Evolutionary conservation across 257 asterid species (phyloP).

Genomic region (Thymus mandschuricus): DNA sequence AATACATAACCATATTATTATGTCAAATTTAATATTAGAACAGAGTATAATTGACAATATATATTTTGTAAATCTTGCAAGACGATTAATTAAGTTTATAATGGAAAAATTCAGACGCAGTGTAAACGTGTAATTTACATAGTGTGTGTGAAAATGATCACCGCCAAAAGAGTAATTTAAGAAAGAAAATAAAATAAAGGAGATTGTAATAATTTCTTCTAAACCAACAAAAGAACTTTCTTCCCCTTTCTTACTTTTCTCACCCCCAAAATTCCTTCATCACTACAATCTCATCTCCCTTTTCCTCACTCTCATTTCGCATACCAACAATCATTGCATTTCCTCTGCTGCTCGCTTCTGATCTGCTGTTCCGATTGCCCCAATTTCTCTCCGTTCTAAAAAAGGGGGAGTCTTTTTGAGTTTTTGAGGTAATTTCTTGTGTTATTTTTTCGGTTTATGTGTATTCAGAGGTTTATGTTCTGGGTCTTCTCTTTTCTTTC

Average conservation of each 20-base stretch:
- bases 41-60: too few species aligned
- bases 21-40: too few species aligned
- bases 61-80: too few species aligned
- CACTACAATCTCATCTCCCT: slow-evolving; percentile 23
- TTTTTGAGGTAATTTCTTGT: slow-evolving; percentile 22
- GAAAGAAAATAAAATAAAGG: background rate
- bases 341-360: slow-evolving; percentile 20
- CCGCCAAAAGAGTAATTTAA: slow-evolving; percentile 21
- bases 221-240: slow-evolving; percentile 37
- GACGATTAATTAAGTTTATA: too few species aligned
- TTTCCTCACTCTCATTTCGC: background rate
- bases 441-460: slow-evolving; percentile 21
- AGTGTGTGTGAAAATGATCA: slow-evolving; percentile 6
- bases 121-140: background rate
- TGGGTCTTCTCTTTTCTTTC: slow-evolving; percentile 3
- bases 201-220: slow-evolving; percentile 22
- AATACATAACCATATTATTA: too few species aligned
- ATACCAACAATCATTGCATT: background rate
- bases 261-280: slow-evolving; percentile 32
- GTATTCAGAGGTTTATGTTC: background rate
- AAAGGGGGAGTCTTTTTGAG: background rate
- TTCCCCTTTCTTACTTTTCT: slow-evolving; percentile 33
- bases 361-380: slow-evolving; percentile 31
- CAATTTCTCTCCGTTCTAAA: slow-evolving; percentile 15
- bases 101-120: too few species aligned